These are phyloP conservation scores for Zopfia rhizophila DNA, from an alignment of 2,329 filamentous ascomycete genomes.

Conservation along the genomic window DNA sequence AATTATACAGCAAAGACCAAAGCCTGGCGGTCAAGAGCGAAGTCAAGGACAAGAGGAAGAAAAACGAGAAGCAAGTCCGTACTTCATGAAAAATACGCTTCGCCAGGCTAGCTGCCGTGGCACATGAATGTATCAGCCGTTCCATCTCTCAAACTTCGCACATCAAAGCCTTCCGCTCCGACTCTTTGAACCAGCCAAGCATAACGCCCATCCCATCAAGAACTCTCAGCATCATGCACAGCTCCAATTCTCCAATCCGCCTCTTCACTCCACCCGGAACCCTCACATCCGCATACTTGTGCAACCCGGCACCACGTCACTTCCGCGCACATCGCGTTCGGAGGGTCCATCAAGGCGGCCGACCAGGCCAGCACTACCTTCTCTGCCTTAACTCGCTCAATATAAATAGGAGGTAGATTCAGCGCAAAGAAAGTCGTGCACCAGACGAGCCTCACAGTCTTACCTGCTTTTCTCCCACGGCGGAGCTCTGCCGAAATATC, in stretches of 20 bases:
- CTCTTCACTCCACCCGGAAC: neutral
- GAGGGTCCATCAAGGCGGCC: neutral
- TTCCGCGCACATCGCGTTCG: conserved; percentile 3
- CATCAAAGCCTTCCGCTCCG: too few relatives aligned
- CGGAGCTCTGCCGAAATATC: conserved; percentile 38
- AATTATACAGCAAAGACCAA: too few relatives aligned
- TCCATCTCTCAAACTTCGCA: too few relatives aligned
- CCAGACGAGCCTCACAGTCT: conserved; percentile 5
- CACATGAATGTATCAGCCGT: too few relatives aligned
- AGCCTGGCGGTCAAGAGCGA: too few relatives aligned
- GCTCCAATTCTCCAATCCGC: neutral
- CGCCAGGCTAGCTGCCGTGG: too few relatives aligned
- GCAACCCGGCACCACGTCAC: neutral
- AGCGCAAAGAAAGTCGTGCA: conserved; percentile 1
- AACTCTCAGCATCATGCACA: conserved; percentile 1
- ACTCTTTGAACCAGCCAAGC: too few relatives aligned
- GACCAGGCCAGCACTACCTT: neutral
- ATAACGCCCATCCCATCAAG: conserved; percentile 24
- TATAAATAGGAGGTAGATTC: conserved; percentile 9
- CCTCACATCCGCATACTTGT: neutral
- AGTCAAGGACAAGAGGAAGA: too few relatives aligned
- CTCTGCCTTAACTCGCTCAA: conserved; percentile 4
- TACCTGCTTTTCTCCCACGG: conserved; percentile 12
- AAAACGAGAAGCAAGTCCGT: too few relatives aligned
- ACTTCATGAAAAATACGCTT: too few relatives aligned